phyloP scores from a whole-genome alignment of 805 yeast genomes.

The Monosporozyma servazzii region DNA sequence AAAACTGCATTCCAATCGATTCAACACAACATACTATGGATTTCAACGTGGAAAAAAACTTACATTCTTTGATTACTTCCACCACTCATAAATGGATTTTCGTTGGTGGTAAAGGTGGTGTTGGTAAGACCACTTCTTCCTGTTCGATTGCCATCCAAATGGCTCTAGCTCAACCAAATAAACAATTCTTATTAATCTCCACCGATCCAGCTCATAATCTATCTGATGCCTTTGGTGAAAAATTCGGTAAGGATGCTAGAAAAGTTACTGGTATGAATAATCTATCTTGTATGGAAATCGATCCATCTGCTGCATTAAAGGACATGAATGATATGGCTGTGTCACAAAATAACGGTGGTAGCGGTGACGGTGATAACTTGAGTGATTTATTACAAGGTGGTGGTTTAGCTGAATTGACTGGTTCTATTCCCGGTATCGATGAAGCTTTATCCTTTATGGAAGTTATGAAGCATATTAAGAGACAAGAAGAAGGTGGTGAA shows the following conservation, averaged over 20 bases:
- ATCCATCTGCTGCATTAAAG: slow-evolving; percentile 87
- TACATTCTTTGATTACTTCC: slow-evolving; percentile 58
- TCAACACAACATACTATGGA: slow-evolving; percentile 30
- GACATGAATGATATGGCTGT: slow-evolving; percentile 58
- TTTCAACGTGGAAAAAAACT: slow-evolving; percentile 60
- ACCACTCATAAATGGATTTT: slow-evolving; percentile 85
- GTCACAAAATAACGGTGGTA: slow-evolving; percentile 32
- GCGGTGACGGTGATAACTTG: slow-evolving; percentile 31
- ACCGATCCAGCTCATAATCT: slow-evolving; percentile 98
- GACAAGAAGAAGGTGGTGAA: slow-evolving; percentile 39
- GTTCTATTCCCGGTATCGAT: slow-evolving; percentile 95
- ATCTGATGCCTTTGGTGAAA: slow-evolving; percentile 97
- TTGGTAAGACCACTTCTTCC: slow-evolving; percentile 96
- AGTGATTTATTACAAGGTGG: slow-evolving; percentile 30
- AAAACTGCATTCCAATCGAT: too few species aligned
- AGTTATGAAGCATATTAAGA: slow-evolving; percentile 91
- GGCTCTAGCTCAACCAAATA: slow-evolving; percentile 70
- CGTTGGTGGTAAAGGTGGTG: slow-evolving; percentile 99
- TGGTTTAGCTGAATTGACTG: slow-evolving; percentile 68
- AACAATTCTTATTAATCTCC: slow-evolving; percentile 79
- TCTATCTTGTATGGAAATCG: slow-evolving; percentile 96
- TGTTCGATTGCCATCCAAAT: slow-evolving; percentile 91
- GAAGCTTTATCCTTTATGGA: slow-evolving; percentile 98
- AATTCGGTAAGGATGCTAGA: slow-evolving; percentile 94
- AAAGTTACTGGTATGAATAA: slow-evolving; percentile 82